Conservation (phyloP, 768 basidiomycete genomes). For the Tephrocybe sp. region DNA sequence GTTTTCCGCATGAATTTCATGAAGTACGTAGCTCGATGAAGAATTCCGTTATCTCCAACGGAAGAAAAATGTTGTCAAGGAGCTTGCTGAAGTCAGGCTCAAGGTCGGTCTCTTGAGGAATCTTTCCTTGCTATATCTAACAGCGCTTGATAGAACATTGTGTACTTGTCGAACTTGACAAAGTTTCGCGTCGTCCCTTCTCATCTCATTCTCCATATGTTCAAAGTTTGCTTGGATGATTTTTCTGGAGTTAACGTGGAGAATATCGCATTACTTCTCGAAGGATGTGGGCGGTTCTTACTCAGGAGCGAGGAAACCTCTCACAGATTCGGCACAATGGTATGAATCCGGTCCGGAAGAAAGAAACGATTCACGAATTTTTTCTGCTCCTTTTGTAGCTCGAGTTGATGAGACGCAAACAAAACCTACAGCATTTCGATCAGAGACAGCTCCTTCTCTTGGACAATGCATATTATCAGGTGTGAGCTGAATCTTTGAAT, state of each 20-base stretch:
- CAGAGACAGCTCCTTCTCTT: conserved; percentile 84
- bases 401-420: conserved; percentile 93
- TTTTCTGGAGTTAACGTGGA: conserved; percentile 92
- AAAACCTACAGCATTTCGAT: conserved; percentile 90
- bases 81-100: conserved; percentile 78
- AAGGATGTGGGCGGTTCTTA: conserved; percentile 92
- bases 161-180: conserved; percentile 88
- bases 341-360: conserved; percentile 25
- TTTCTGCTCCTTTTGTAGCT: conserved; percentile 36
- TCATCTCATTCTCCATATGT: conserved; percentile 90
- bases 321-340: conserved; percentile 88
- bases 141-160: conserved; percentile 63
- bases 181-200: conserved; percentile 91
- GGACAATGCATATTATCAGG: conserved; percentile 99
- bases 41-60: conserved; percentile 94
- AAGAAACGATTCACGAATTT: neutral
- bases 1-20: conserved; percentile 4
- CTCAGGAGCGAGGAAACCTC: conserved; percentile 85
- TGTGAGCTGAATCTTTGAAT: conserved; percentile 23
- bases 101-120: conserved; percentile 50
- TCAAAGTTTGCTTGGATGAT: conserved; percentile 97
- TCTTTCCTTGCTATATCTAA: neutral
- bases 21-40: conserved; percentile 74
- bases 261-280: conserved; percentile 86
- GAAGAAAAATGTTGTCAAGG: conserved; percentile 91